Evolutionary conservation across 179 eudicot species (phyloP).

Genomic region (Actinidia chinensis): DNA sequence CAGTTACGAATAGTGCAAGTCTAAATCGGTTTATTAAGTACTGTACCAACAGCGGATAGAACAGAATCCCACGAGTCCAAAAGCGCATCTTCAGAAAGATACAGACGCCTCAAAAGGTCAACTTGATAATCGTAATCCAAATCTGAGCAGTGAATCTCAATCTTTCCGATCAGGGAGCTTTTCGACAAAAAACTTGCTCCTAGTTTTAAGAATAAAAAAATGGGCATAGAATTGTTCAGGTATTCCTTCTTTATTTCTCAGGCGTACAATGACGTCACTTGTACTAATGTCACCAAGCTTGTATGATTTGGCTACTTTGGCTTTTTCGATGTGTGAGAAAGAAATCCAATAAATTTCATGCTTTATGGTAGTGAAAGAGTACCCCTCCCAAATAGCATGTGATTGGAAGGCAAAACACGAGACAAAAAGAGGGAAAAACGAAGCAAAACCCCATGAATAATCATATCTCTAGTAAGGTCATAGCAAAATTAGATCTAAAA

Average conservation of each 20-base stretch:
- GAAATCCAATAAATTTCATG: constrained; percentile 31
- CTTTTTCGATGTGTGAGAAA: constrained; percentile 39
- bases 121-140: constrained; percentile 45
- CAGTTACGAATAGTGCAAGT: background rate
- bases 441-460: background rate
- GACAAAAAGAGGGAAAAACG: constrained; percentile 1
- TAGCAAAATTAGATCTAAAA: too few species aligned
- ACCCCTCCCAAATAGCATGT: constrained; percentile 13
- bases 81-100: constrained; percentile 42
- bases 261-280: constrained; percentile 42
- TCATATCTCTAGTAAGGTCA: background rate
- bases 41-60: constrained; percentile 33
- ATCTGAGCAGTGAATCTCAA: constrained; percentile 58
- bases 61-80: constrained; percentile 63
- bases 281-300: constrained; percentile 31
- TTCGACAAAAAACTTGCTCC: constrained; percentile 53
- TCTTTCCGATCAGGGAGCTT: constrained; percentile 29
- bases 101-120: constrained; percentile 49
- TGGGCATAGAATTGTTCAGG: constrained; percentile 39
- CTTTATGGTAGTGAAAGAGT: constrained; percentile 24
- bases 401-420: background rate
- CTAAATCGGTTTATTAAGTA: too few species aligned
- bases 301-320: constrained; percentile 21
- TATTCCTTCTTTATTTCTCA: constrained; percentile 45
- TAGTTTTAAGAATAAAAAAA: constrained; percentile 35